Percentiles rank a stretch among this genome's conserved stretches.
Evolutionary conservation across 208 protist genomes (phyloP).

Genomic region (Wallacemonas sp.): DNA sequence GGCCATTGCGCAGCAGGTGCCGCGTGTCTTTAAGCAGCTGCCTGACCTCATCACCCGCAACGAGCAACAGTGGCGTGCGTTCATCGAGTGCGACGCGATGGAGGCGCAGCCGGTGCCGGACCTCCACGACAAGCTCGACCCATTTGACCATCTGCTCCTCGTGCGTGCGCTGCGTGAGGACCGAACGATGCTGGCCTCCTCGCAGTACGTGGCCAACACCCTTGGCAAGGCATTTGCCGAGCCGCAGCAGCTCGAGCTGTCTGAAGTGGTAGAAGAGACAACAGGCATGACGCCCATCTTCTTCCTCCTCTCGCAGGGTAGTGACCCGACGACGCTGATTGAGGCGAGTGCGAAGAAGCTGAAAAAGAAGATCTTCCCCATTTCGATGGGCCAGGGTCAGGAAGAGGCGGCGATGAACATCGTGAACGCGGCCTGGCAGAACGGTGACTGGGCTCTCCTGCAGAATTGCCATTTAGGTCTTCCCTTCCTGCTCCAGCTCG

Average conservation of each 20-base stretch:
- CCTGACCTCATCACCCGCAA: conserved; percentile 93
- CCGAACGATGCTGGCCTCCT: conserved; percentile 93
- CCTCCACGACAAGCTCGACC: conserved; percentile 91
- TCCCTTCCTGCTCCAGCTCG: conserved; percentile 90
- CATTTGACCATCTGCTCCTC: conserved; percentile 95
- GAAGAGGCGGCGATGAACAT: conserved; percentile 94
- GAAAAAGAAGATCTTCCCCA: conserved; percentile 94
- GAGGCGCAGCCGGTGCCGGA: conserved; percentile 92
- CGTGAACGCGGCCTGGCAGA: conserved; percentile 79
- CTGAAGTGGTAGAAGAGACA: conserved; percentile 88
- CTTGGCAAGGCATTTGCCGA: conserved; percentile 95
- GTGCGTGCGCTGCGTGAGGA: conserved; percentile 95
- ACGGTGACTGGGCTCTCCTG: conserved; percentile 95
- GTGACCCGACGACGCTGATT: conserved; percentile 96
- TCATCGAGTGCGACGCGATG: conserved; percentile 94
- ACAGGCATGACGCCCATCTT: conserved; percentile 93
- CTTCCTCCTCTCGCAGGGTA: conserved; percentile 96
- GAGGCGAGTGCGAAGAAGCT: conserved; percentile 94
- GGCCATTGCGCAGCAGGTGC: conserved; percentile 81
- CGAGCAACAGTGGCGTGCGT: conserved; percentile 93
- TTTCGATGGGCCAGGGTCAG: conserved; percentile 99
- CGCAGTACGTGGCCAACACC: conserved; percentile 89
- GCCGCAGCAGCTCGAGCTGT: conserved; percentile 88
- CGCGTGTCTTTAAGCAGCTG: conserved; percentile 94
- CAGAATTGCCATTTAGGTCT: conserved; percentile 98